Evolutionary conservation across 345 rosid genomes (phyloP).

Genomic region (Linum lewisii): DNA sequence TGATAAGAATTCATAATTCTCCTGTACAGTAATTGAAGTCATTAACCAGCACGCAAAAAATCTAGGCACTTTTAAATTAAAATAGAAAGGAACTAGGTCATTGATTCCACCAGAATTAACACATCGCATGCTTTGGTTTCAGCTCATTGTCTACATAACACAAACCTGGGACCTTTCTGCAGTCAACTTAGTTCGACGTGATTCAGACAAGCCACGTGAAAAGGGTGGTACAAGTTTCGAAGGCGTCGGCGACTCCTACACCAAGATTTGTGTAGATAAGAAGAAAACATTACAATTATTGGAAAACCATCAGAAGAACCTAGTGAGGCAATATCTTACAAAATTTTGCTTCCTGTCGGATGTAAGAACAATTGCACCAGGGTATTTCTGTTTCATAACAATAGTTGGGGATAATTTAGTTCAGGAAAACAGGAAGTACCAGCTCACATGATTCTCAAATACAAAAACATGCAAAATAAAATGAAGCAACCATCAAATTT

Average conservation of each 20-base stretch:
- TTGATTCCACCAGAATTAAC: neutral
- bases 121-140: neutral
- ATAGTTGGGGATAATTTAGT: neutral
- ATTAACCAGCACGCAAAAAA: constrained; percentile 3
- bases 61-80: too few relatives aligned
- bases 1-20: constrained; percentile 75
- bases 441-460: neutral
- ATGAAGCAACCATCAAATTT: neutral
- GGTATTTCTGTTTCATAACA: constrained; percentile 45
- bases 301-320: neutral
- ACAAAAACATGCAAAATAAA: neutral
- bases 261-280: constrained; percentile 9
- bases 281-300: constrained; percentile 3
- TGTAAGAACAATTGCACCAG: constrained; percentile 37
- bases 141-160: constrained; percentile 1
- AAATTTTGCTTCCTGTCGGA: constrained; percentile 46
- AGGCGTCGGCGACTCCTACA: constrained; percentile 90
- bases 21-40: constrained; percentile 34
- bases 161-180: constrained; percentile 85
- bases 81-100: neutral
- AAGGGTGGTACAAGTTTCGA: constrained; percentile 59
- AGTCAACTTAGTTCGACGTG: constrained; percentile 65
- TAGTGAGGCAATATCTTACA: constrained; percentile 41
- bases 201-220: constrained; percentile 65
- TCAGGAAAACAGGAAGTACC: neutral